phyloP scores from a whole-genome alignment of 106 monocot species.

The Chionographis japonica region DNA sequence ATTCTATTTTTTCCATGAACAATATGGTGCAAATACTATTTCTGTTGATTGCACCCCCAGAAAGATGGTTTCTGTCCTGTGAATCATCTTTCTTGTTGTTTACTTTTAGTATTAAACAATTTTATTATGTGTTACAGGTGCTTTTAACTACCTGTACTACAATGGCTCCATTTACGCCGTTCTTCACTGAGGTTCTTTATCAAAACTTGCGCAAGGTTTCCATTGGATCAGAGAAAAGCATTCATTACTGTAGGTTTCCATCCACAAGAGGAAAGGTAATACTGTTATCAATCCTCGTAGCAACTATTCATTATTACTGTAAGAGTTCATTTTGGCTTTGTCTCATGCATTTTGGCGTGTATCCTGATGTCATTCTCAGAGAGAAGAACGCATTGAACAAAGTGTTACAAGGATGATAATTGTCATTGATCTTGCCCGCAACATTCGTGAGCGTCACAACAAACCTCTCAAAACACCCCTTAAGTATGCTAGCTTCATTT shows the following conservation, averaged over 20 bases:
- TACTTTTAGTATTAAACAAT: neutral
- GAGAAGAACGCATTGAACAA: slow-evolving; percentile 94
- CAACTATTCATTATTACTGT: neutral
- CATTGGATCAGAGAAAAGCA: slow-evolving; percentile 61
- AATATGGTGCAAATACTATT: too few relatives aligned
- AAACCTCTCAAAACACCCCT: slow-evolving; percentile 91
- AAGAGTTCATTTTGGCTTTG: neutral
- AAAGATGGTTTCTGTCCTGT: too few relatives aligned
- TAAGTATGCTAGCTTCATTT: slow-evolving; percentile 39
- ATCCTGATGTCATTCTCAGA: slow-evolving; percentile 34
- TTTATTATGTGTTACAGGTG: slow-evolving; percentile 41
- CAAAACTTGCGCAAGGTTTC: slow-evolving; percentile 81
- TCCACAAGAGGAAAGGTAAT: slow-evolving; percentile 59
- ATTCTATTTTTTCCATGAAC: too few relatives aligned
- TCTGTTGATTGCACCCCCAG: too few relatives aligned
- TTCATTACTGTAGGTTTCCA: slow-evolving; percentile 93
- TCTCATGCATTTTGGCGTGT: neutral
- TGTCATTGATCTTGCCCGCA: slow-evolving; percentile 93
- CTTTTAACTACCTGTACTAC: slow-evolving; percentile 86
- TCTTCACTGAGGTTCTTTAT: slow-evolving; percentile 93
- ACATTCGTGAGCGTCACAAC: slow-evolving; percentile 84
- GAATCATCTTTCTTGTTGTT: too few relatives aligned
- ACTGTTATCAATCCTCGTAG: neutral
- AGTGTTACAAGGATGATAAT: slow-evolving; percentile 99
- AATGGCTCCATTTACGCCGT: slow-evolving; percentile 98